Conservation (phyloP, 192 early-diverging fungal species). For the Dissophora ornata region DNA sequence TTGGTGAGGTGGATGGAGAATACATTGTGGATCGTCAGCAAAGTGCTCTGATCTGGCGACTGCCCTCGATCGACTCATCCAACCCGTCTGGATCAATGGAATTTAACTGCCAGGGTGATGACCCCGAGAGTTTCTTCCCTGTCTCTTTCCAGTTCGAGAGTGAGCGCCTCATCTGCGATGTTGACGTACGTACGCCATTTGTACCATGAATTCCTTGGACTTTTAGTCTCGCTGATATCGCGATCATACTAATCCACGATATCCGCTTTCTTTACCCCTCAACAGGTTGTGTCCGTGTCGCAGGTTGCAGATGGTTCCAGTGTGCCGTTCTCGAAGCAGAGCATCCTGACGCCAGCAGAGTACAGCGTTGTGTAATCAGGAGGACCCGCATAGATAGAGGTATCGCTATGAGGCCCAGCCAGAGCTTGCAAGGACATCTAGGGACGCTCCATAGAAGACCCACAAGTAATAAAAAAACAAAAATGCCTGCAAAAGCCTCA, state of each 20-base stretch:
- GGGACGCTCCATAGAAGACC: too few relatives aligned
- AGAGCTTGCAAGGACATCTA: too few relatives aligned
- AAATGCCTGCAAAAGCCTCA: too few relatives aligned
- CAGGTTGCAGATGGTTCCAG: slow-evolving; percentile 66
- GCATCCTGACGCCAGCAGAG: slow-evolving; percentile 78
- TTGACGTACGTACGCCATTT: slow-evolving; percentile 65
- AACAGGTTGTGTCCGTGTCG: slow-evolving; percentile 68
- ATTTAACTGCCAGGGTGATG: slow-evolving; percentile 81
- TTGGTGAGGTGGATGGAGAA: slow-evolving; percentile 85
- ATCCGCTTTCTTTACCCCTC: background rate
- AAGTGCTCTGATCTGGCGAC: slow-evolving; percentile 85
- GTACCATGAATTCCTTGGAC: too few relatives aligned
- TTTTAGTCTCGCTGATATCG: too few relatives aligned
- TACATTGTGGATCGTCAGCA: slow-evolving; percentile 81
- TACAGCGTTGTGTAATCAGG: slow-evolving; percentile 80
- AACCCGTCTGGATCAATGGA: slow-evolving; percentile 87
- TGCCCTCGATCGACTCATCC: slow-evolving; percentile 80
- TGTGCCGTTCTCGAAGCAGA: slow-evolving; percentile 79
- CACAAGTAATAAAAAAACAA: too few relatives aligned
- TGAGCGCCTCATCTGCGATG: slow-evolving; percentile 77
- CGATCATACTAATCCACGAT: too few relatives aligned
- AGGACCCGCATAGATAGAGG: background rate
- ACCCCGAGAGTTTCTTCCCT: slow-evolving; percentile 88
- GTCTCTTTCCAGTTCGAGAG: slow-evolving; percentile 82
- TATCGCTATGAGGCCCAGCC: too few relatives aligned